phyloP scores from a whole-genome alignment of 768 basidiomycete species.

The Mrakia frigida region DNA sequence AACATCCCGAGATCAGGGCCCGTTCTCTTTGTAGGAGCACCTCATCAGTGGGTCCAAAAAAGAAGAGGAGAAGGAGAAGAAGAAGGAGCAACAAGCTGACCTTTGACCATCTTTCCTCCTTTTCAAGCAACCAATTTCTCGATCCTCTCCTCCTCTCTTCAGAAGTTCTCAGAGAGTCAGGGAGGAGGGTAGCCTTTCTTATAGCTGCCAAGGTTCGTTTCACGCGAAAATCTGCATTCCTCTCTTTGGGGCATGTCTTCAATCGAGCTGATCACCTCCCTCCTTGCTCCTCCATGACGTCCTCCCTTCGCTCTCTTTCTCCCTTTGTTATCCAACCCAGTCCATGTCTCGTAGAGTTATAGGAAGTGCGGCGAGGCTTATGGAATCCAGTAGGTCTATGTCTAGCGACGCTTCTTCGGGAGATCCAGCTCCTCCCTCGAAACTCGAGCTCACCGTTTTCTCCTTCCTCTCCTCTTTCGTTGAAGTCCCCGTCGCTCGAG shows the following conservation, averaged over 20 bases:
- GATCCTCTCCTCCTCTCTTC: slow-evolving; percentile 80
- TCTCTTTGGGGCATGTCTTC: too few relatives aligned
- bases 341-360: slow-evolving; percentile 66
- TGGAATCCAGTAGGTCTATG: slow-evolving; percentile 74
- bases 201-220: slow-evolving; percentile 65
- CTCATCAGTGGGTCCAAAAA: neutral
- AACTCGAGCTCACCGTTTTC: neutral
- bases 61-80: neutral
- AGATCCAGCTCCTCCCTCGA: neutral
- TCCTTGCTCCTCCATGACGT: neutral
- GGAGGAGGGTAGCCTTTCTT: slow-evolving; percentile 74
- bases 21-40: slow-evolving; percentile 70
- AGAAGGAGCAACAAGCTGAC: neutral
- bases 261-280: neutral
- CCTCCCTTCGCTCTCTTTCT: neutral
- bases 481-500: slow-evolving; percentile 91
- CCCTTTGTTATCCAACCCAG: neutral
- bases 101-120: neutral
- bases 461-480: neutral
- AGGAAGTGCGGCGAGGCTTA: slow-evolving; percentile 71
- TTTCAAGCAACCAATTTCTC: slow-evolving; percentile 61
- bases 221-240: slow-evolving; percentile 1
- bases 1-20: slow-evolving; percentile 83
- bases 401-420: neutral
- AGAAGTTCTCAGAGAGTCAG: slow-evolving; percentile 78